Percentiles rank a stretch among this genome's conserved stretches.
phyloP scores from a whole-genome alignment of 1,139 yeast genomes.

The Lodderomyces beijingensis region DNA sequence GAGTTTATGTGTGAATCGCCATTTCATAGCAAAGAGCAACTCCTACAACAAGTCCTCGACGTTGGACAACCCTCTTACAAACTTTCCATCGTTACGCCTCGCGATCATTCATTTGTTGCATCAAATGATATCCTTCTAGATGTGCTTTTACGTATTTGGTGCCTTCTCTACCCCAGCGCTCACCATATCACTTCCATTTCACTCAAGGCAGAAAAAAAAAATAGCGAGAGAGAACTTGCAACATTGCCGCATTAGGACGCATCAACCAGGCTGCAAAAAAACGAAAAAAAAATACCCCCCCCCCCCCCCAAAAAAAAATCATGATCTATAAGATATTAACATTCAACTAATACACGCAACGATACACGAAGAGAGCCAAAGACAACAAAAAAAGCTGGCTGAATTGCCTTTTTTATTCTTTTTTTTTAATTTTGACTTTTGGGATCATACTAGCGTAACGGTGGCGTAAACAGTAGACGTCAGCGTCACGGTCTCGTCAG shows the following conservation, averaged over 20 bases:
- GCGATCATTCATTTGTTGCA: no score
- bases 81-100: no score
- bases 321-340: no score
- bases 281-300: not conserved
- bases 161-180: no score
- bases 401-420: not conserved
- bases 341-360: not conserved
- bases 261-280: conserved; percentile 3
- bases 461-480: conserved; percentile 39
- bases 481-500: conserved; percentile 32
- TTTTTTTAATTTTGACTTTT: no score
- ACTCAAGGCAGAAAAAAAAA: not conserved
- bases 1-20: no score
- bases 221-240: conserved; percentile 1
- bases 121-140: no score
- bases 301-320: no score
- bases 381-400: not conserved
- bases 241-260: not conserved
- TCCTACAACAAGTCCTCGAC: no score
- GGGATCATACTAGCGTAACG: conserved; percentile 22
- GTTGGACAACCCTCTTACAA: no score
- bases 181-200: not conserved
- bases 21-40: no score
- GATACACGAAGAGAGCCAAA: not conserved
- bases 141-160: no score